Evolutionary conservation across 2,329 filamentous ascomycete species (phyloP), one percentile per base, ranked within the genome.

Genomic region (Clarireedia monteithiana): DNA sequence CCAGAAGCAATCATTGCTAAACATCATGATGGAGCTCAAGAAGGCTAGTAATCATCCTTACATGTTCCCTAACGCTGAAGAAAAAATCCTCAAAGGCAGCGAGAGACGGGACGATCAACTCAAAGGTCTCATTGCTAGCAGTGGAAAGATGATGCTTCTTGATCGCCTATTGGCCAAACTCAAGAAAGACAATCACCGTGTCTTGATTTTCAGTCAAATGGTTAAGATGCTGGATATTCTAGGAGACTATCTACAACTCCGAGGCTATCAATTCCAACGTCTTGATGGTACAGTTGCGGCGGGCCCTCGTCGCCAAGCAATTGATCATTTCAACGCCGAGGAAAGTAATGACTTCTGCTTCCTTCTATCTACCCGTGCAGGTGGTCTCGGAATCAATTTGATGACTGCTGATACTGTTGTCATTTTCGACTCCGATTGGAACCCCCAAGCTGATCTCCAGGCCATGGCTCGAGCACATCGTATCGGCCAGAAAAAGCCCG

Each of bases 11-110:
- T 97, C 92, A 0, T 75, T 99, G 14, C 76, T 99, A 61, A 99
- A 99, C 72, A 94, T 99, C 70, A 96, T 99, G 83, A 99, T 99
- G 94, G 94, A 99, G 71, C 73, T 99, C 67, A 99, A 99, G 77
- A 99, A 99, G 73, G 91, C 94, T 69, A 97, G 92, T 74, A 99
- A 99, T 67, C 94, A 99, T 68, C 92, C 94, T 1, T 95, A 96
- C 74, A 95, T 99, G 86, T 97, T 99, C 65, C 87, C 89, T 2
- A 91, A 91, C 60, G 92, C 91, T 2, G 94, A 99, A 69, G 89
- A 95, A 57, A 89, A 88, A 63, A 89, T 97, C 12, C 73, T 97
- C 50, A 85, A 83, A 58, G 90, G 89, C 14, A 91, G 86, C 66
- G 81, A 82, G 53, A 85, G 88, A 20, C 87, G 91, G 30, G 92